Evolutionary conservation across 2,329 filamentous ascomycete species (phyloP).

Genomic region (Zelopaecilomyces penicillatus): DNA sequence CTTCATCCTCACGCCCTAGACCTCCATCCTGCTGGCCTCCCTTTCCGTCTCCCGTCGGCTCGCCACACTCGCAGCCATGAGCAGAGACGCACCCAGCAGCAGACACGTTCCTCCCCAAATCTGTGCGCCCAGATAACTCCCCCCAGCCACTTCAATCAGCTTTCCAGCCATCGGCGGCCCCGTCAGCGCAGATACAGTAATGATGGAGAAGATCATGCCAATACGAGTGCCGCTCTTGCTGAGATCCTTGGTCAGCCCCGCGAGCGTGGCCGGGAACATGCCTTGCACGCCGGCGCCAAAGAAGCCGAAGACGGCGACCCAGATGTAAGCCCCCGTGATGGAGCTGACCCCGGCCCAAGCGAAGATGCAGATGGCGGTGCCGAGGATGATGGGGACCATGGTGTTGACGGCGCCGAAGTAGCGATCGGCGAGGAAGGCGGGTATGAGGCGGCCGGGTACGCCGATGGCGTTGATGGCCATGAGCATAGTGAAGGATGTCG

Average conservation of each 20-base stretch:
- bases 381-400: slow-evolving; percentile 41
- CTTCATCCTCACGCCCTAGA: too few species aligned
- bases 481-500: slow-evolving; percentile 47
- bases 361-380: slow-evolving; percentile 37
- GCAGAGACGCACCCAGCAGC: slow-evolving; percentile 33
- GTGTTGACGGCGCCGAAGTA: slow-evolving; percentile 47
- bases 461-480: slow-evolving; percentile 52
- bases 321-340: slow-evolving; percentile 39
- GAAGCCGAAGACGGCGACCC: slow-evolving; percentile 56
- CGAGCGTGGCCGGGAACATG: slow-evolving; percentile 50
- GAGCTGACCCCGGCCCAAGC: slow-evolving; percentile 45
- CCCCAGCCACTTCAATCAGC: slow-evolving; percentile 34
- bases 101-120: slow-evolving; percentile 39
- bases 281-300: slow-evolving; percentile 55
- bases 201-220: slow-evolving; percentile 52
- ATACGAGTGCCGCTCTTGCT: slow-evolving; percentile 47
- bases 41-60: slow-evolving; percentile 15
- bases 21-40: background rate
- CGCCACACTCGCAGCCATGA: slow-evolving; percentile 31
- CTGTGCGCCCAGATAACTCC: slow-evolving; percentile 42
- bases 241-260: slow-evolving; percentile 42
- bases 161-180: slow-evolving; percentile 48
- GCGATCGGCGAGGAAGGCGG: slow-evolving; percentile 46
- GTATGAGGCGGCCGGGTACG: slow-evolving; percentile 45
- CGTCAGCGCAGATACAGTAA: slow-evolving; percentile 44